Conservation (phyloP, 2,329 filamentous ascomycete genomes). For the Neophaeococcomyces mojaviensis region DNA sequence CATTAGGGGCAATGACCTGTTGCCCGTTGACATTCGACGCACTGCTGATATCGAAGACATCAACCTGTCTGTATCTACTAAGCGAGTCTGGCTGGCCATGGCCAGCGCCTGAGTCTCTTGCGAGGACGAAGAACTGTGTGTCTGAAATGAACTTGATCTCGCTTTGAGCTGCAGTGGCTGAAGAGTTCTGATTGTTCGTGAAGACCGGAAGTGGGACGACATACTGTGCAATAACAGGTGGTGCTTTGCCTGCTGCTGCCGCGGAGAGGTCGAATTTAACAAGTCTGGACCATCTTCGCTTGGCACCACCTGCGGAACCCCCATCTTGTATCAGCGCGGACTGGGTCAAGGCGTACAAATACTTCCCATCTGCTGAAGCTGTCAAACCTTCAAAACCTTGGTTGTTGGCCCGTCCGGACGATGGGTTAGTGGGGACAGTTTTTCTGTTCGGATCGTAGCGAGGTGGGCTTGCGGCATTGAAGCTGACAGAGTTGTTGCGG, state of each 20-base stretch:
- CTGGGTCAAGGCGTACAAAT: conserved; percentile 59
- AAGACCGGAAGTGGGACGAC: conserved; percentile 59
- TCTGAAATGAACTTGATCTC: conserved; percentile 59
- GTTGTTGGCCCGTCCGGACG: conserved; percentile 61
- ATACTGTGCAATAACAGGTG: conserved; percentile 53
- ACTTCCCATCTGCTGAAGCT: conserved; percentile 54
- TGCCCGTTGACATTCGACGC: conserved; percentile 54
- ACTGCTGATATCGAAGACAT: conserved; percentile 57
- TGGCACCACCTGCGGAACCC: conserved; percentile 45
- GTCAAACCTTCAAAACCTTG: conserved; percentile 68
- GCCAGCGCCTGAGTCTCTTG: conserved; percentile 56
- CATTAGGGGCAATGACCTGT: conserved; percentile 41
- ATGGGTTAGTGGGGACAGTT: conserved; percentile 50
- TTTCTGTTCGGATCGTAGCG: conserved; percentile 46
- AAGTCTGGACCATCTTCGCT: conserved; percentile 51
- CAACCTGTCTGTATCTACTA: conserved; percentile 60
- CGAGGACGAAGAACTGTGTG: conserved; percentile 59
- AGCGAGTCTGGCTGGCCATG: conserved; percentile 46
- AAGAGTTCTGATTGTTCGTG: conserved; percentile 39
- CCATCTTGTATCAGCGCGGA: conserved; percentile 58
- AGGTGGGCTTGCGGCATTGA: conserved; percentile 58
- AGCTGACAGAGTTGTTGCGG: conserved; percentile 54
- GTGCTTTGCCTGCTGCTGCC: conserved; percentile 21
- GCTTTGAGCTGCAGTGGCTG: conserved; percentile 54
- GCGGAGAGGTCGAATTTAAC: conserved; percentile 56